Evolutionary conservation across 1,139 yeast genomes (phyloP).

Genomic region (Candida mesenterica): DNA sequence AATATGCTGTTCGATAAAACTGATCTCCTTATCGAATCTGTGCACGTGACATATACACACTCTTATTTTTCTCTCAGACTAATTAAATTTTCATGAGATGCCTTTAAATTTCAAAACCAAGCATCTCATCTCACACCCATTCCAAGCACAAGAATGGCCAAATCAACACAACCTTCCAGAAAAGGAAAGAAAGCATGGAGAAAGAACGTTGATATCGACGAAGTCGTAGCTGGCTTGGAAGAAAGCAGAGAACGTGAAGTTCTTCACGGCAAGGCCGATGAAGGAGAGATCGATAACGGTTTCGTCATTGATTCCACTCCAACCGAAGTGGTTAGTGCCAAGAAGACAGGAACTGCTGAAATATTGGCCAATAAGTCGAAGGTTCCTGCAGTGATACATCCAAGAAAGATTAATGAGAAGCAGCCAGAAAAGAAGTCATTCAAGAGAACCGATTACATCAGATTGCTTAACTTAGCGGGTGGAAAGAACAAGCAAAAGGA

Average conservation of each 20-base stretch:
- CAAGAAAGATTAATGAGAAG: slow-evolving; percentile 23
- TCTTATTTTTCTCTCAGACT: too few species aligned
- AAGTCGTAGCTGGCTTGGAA: slow-evolving; percentile 69
- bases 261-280: slow-evolving; percentile 55
- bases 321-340: slow-evolving; percentile 18
- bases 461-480: slow-evolving; percentile 79
- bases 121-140: not conserved
- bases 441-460: slow-evolving; percentile 61
- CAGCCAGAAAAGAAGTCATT: slow-evolving; percentile 35
- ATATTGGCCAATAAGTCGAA: slow-evolving; percentile 77
- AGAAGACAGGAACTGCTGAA: slow-evolving; percentile 66
- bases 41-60: too few species aligned
- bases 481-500: slow-evolving; percentile 48
- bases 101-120: not conserved
- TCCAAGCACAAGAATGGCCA: slow-evolving; percentile 6
- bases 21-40: too few species aligned
- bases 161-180: slow-evolving; percentile 62
- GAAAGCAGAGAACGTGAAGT: slow-evolving; percentile 66
- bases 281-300: slow-evolving; percentile 52
- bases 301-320: slow-evolving; percentile 61
- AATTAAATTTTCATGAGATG: slow-evolving; percentile 1
- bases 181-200: slow-evolving; percentile 97
- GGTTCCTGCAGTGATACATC: slow-evolving; percentile 58
- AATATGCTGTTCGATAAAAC: too few species aligned
- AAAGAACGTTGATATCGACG: slow-evolving; percentile 84